Conservation (phyloP, 192 early-diverging fungal genomes). For the Mortierella claussenii region DNA sequence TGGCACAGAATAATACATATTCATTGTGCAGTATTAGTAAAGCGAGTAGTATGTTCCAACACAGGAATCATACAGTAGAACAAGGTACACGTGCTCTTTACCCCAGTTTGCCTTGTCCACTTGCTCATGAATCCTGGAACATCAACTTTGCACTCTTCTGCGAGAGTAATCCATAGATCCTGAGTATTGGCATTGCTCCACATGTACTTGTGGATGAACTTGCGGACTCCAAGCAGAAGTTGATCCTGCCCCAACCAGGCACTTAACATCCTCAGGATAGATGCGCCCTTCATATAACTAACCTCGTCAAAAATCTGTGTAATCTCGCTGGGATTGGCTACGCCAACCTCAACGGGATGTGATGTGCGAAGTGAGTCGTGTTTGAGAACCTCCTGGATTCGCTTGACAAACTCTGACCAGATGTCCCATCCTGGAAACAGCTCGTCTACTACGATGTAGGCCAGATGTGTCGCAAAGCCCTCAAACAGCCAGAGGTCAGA, state of each 20-base stretch:
- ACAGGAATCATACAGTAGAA: neutral
- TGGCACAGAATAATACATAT: neutral
- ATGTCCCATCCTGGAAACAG: slow-evolving; percentile 84
- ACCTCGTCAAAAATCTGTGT: slow-evolving; percentile 90
- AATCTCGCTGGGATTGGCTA: slow-evolving; percentile 77
- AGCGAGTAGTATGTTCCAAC: neutral
- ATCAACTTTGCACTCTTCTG: slow-evolving; percentile 70
- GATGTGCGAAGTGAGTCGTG: slow-evolving; percentile 81
- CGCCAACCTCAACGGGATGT: slow-evolving; percentile 85
- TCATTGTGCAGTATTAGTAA: slow-evolving; percentile 29
- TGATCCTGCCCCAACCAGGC: slow-evolving; percentile 62
- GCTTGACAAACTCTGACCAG: slow-evolving; percentile 78
- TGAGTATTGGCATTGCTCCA: slow-evolving; percentile 77
- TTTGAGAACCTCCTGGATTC: slow-evolving; percentile 76
- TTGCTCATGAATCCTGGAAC: slow-evolving; percentile 75
- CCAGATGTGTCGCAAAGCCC: slow-evolving; percentile 57
- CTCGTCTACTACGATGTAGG: slow-evolving; percentile 73
- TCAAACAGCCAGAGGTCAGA: slow-evolving; percentile 61
- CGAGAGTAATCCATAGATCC: slow-evolving; percentile 82
- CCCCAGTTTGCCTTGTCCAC: slow-evolving; percentile 87
- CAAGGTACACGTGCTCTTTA: slow-evolving; percentile 29
- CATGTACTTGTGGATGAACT: slow-evolving; percentile 74
- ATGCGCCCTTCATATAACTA: slow-evolving; percentile 85
- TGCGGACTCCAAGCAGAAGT: slow-evolving; percentile 62
- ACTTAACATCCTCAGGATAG: slow-evolving; percentile 85